Evolutionary conservation across 192 early-diverging fungal species (phyloP).

Genomic region (Coemansia sp.): DNA sequence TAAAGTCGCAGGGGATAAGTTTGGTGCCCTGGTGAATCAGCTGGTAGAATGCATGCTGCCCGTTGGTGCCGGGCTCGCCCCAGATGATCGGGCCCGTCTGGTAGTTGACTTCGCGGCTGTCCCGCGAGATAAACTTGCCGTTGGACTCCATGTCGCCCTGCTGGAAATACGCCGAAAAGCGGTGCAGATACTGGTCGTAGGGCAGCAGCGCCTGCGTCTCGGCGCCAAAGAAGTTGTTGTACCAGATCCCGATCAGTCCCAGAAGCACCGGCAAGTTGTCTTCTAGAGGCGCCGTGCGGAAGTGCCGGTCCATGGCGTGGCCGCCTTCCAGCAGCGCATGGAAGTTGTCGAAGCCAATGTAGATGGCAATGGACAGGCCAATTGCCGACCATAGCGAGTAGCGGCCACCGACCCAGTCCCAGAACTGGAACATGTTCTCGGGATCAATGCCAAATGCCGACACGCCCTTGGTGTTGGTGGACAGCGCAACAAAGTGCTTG

Average conservation of each 20-base stretch:
- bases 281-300: conserved; percentile 84
- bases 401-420: conserved; percentile 99
- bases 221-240: conserved; percentile 98
- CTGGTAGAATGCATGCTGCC: conserved; percentile 99
- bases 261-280: conserved; percentile 91
- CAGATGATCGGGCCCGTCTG: conserved; percentile 96
- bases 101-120: conserved; percentile 76
- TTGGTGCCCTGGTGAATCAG: conserved; percentile 99
- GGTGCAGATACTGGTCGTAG: conserved; percentile 98
- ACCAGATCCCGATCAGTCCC: conserved; percentile 90
- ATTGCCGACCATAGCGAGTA: conserved; percentile 99
- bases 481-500: conserved; percentile 98
- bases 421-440: conserved; percentile 99
- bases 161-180: conserved; percentile 99
- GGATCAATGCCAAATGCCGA: conserved; percentile 89
- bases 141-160: conserved; percentile 99
- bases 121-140: conserved; percentile 89
- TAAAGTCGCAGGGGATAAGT: conserved; percentile 92
- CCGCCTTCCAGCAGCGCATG: conserved; percentile 82
- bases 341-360: conserved; percentile 95
- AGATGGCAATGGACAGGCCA: conserved; percentile 94
- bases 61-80: conserved; percentile 99
- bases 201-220: conserved; percentile 93
- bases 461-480: conserved; percentile 88
- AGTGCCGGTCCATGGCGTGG: conserved; percentile 97